phyloP scores from a whole-genome alignment of 305 asterid genomes.

The Rubia balearica region DNA sequence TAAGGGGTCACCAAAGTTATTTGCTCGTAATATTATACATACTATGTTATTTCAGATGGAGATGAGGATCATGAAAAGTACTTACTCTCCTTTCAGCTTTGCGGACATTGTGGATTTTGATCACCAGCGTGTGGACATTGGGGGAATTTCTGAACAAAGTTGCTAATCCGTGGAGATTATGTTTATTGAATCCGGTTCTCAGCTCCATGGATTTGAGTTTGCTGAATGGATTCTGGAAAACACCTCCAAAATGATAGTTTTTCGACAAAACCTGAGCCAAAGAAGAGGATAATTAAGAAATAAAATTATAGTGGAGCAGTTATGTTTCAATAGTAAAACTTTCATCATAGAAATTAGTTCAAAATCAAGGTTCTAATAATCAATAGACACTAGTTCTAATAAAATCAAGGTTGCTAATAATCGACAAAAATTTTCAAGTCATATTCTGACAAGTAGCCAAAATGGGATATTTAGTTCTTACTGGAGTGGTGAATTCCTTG shows the following conservation, averaged over 20 bases:
- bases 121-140: conserved; percentile 38
- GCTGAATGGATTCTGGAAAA: conserved; percentile 34
- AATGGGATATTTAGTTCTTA: too few relatives aligned
- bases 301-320: neutral
- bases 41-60: neutral
- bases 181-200: conserved; percentile 45
- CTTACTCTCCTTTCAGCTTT: conserved; percentile 46
- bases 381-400: too few relatives aligned
- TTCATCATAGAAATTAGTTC: neutral
- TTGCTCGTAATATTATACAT: too few relatives aligned
- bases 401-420: too few relatives aligned
- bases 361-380: neutral
- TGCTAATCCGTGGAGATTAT: conserved; percentile 52
- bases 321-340: too few relatives aligned
- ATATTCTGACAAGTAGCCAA: too few relatives aligned
- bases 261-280: conserved; percentile 53
- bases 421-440: too few relatives aligned
- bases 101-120: conserved; percentile 37
- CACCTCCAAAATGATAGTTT: conserved; percentile 32
- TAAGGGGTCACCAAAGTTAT: too few relatives aligned
- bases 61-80: neutral
- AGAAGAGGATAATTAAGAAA: neutral
- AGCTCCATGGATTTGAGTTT: conserved; percentile 53
- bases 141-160: conserved; percentile 51
- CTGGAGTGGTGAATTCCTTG: too few relatives aligned